phyloP scores from a whole-genome alignment of 2,329 filamentous ascomycete genomes.

The Rugonectria rugulosa region DNA sequence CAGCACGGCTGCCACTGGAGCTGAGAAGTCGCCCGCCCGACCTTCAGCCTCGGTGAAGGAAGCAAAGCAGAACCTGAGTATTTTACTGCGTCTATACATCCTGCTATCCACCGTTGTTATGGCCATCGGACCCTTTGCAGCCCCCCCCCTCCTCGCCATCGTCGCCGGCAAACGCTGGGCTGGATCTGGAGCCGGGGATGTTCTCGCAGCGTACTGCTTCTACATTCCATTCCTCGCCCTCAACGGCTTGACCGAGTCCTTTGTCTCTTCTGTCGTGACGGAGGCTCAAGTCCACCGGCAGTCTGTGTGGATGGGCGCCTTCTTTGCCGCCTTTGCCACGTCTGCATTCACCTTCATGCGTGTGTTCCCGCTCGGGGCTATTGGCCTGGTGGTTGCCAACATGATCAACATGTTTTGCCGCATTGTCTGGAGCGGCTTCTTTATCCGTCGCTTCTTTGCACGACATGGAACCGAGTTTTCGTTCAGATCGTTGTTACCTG shows the following conservation, averaged over 20 bases:
- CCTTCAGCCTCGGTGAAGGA: constrained; percentile 45
- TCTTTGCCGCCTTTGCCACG: constrained; percentile 77
- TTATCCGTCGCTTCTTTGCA: constrained; percentile 72
- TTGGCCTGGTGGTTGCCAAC: constrained; percentile 86
- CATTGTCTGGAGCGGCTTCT: constrained; percentile 80
- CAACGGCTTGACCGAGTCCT: constrained; percentile 92
- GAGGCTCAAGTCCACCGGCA: constrained; percentile 78
- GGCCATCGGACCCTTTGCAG: constrained; percentile 76
- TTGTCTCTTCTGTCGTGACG: constrained; percentile 86
- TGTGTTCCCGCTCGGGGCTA: constrained; percentile 74
- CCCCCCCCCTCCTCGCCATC: constrained; percentile 75
- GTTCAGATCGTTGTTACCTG: constrained; percentile 39
- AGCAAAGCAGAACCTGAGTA: constrained; percentile 62
- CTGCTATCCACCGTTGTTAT: constrained; percentile 75
- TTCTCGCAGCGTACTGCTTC: constrained; percentile 84
- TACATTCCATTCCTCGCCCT: constrained; percentile 92
- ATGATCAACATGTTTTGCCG: constrained; percentile 88
- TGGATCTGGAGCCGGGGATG: constrained; percentile 72
- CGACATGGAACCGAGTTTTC: constrained; percentile 48
- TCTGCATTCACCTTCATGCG: constrained; percentile 79
- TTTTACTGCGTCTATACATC: constrained; percentile 75
- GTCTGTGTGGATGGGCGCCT: constrained; percentile 82
- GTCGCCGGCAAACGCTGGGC: constrained; percentile 83
- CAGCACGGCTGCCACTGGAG: constrained; percentile 17
- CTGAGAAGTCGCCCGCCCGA: constrained; percentile 28